Base-by-base conservation (phyloP, 2,329 filamentous ascomycete species). In the Mollisia scopiformis region DNA sequence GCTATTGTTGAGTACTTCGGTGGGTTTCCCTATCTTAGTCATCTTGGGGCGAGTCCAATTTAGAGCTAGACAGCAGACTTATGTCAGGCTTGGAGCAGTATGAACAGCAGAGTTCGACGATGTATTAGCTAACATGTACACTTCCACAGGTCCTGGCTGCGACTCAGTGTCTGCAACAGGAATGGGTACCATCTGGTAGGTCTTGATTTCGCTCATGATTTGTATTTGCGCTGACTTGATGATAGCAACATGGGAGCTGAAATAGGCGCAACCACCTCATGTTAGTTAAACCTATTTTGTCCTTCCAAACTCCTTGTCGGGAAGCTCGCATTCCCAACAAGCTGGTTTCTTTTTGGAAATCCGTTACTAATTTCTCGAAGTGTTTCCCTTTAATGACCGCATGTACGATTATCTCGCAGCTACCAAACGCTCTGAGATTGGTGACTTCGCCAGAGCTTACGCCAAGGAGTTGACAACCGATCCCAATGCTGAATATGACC, bases 381-480 rank as follows among this genome's bases (percentile, higher is more conserved):
- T 35, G 31, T 99, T 99, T 89, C 93, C 93, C 70, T 99, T 96
- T 88, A 97, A 96, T 82, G 91, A 97, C 78, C 88, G 91, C 75
- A 97, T 97, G 93, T 91, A 97, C 84, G 91, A 97, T 76, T 99
- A 98, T 82, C 87, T 99, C 46, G 82, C 82, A 47, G 92, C 93
- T 43, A 99, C 95, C 71, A 97, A 96, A 86, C 91, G 95, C 74
- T 83, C 86, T 74, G 85, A 89, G 16, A 97, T 99, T 71, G 95
- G 92, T 73, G 92, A 98, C 76, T 97, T 93, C 75, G 86, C 95
- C 57, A 89, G 92, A 69, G 75, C 82, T 37, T 98, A 97, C 77
- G 90, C 92, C 70, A 83, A 91, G 72, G 92, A 96, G 72, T 90
- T 99, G 66, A 87, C 86, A 62, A 89, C 91, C 75, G 95, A 99